Evolutionary conservation across 345 rosid species (phyloP).

Genomic region (Laguncularia racemosa): DNA sequence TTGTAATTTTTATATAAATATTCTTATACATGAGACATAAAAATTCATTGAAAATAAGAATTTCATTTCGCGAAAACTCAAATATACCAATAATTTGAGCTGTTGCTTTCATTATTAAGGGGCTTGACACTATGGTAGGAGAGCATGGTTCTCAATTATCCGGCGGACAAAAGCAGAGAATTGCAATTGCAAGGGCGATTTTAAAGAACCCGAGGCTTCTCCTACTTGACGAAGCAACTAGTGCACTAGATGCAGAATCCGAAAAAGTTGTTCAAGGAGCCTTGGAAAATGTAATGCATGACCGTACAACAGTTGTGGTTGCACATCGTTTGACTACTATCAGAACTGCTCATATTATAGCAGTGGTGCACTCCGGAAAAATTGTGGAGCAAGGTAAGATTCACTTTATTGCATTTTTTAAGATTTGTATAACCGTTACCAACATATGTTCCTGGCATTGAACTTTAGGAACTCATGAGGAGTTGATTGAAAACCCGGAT

Average conservation of each 20-base stretch:
- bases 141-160: slow-evolving; percentile 83
- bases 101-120: slow-evolving; percentile 24
- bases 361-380: slow-evolving; percentile 69
- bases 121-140: slow-evolving; percentile 80
- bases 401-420: background rate
- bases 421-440: background rate
- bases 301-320: slow-evolving; percentile 73
- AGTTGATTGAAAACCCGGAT: slow-evolving; percentile 44
- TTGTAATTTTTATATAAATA: no score
- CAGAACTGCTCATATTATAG: slow-evolving; percentile 62
- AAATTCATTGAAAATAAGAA: no score
- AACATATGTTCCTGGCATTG: background rate
- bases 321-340: slow-evolving; percentile 85
- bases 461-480: slow-evolving; percentile 13
- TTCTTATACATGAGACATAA: no score
- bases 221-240: slow-evolving; percentile 89
- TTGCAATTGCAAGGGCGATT: slow-evolving; percentile 76
- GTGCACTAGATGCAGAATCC: slow-evolving; percentile 79
- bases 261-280: slow-evolving; percentile 82
- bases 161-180: slow-evolving; percentile 65
- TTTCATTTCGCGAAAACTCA: no score
- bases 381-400: slow-evolving; percentile 72
- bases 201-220: slow-evolving; percentile 77
- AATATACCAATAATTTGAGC: background rate
- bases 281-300: slow-evolving; percentile 50